Evolutionary conservation across 2,329 filamentous ascomycete species (phyloP), one percentile per base, ranked within the genome.

Genomic region (Colletotrichum eleusines): DNA sequence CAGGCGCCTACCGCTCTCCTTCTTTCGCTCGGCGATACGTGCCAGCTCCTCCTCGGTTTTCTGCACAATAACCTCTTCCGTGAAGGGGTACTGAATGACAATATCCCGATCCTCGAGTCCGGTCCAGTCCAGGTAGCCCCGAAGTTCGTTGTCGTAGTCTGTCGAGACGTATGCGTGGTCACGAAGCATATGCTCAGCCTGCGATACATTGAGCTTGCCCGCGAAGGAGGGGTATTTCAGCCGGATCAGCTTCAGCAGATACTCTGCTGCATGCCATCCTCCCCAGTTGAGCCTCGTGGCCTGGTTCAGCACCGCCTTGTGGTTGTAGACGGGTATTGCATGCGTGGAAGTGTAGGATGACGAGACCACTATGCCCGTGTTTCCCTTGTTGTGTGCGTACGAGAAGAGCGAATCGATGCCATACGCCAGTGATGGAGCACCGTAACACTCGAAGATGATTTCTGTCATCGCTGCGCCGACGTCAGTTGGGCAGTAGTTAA

Each of bases 391-490:
- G 83, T 97, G 93, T 72, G 91, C 88, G 84, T 97, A 99, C 26
- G 95, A 97, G 83, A 99, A 99, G 40, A 99, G 88, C 14, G 95
- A 97, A 81, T 99, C 96, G 82, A 99, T 95, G 62, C 96, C 96
- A 81, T 96, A 98, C 23, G 95, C 93, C 33, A 98, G 87, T 1
- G 94, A 95, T 0, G 96, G 95, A 14, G 93, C 95, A 71, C 90
- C 89, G 80, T 99, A 99, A 81, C 94, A 97, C 81, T 99, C 96
- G 80, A 98, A 99, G 14, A 99, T 85, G 66, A 98, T 95, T 78
- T 99, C 96, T 53, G 93, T 97, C 95, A 98, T 98, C 75, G 93
- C 94, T 97, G 74, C 63, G 9, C 69, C 64, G 50, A 26, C 57
- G 63, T 68, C 33, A 78, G 83, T 74, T 81, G 75, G 63, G 35